Evolutionary conservation across 1,284 basidiomycete genomes (phyloP), one percentile per base, ranked within the genome.

Genomic region (Cronartium ribicola): DNA sequence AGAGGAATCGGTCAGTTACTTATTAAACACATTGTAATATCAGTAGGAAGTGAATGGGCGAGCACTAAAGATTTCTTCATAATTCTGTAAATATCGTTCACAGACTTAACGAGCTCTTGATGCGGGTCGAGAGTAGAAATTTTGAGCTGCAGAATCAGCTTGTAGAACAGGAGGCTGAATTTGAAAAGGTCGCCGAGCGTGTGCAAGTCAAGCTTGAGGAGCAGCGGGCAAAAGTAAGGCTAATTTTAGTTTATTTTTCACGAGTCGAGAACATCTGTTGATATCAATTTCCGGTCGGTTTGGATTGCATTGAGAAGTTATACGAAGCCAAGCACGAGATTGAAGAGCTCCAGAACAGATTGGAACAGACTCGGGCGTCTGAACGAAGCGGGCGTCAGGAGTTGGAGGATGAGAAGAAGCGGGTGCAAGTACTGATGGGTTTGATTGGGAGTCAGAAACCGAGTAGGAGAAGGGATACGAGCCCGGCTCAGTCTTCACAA

Each of bases 151-250:
- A 73, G 40, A 40, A 55, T 36, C 63, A 60, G 20, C 65, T 73
- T 3, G 43, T 40, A 6, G 70, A 73, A 57, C 70, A 73, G 44
- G 70, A 73, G 22, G 51, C n/a, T 5, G 70, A 73, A 48, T 73
- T 73, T 22, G 70, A 73, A 48, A 66, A 20, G 36, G 70, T 73
- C 36, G 70, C 70, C 10, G 70, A 73, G 48, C 46, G 70, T 14
- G 70, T 73, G 13, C 70, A 66, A 61, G 63, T 59, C 3, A 73
- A 73, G n/a, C 51, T 73, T 11, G 55, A 66, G 59, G 62, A 66
- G 14, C 70, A 73, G 48, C 46, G 64, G 7, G 59, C 48, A 5
- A 73, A 73, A 41, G 70, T 73, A n/a, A 40, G 70, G 2, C 5
- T 46, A 43, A 43, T 2, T 8, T 8, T 43, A 13, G 6, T 17